Evolutionary conservation across 257 asterid species (phyloP).

Genomic region (Vinca minor): DNA sequence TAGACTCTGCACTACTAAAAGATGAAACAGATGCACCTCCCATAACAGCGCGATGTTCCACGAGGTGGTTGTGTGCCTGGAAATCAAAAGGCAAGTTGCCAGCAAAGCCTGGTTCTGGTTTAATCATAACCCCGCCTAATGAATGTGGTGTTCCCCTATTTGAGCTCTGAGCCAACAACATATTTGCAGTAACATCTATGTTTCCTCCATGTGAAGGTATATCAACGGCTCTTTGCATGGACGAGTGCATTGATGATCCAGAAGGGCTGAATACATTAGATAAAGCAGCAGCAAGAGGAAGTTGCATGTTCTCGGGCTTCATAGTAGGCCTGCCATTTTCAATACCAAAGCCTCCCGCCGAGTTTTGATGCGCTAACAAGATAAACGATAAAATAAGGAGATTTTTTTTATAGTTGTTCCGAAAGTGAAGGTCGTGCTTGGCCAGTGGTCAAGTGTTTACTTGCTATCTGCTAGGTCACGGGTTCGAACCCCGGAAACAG

Average conservation of each 20-base stretch:
- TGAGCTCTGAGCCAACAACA: constrained; percentile 45
- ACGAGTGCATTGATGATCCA: constrained; percentile 41
- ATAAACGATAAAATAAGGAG: constrained; percentile 12
- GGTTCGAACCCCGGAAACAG: no score
- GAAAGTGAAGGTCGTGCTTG: no score
- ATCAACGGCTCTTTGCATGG: constrained; percentile 36
- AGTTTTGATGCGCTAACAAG: constrained; percentile 45
- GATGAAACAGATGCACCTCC: constrained; percentile 60
- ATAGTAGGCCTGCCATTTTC: constrained; percentile 36
- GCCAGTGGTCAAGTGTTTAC: no score
- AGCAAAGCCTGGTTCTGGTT: constrained; percentile 49
- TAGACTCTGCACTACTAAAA: constrained; percentile 55
- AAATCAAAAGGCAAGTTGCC: constrained; percentile 47
- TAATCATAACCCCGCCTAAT: constrained; percentile 44
- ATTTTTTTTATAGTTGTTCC: background rate
- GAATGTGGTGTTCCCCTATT: constrained; percentile 41
- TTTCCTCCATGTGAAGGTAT: constrained; percentile 35
- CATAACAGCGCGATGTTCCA: constrained; percentile 50
- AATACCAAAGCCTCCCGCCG: constrained; percentile 31
- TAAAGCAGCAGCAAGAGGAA: constrained; percentile 19
- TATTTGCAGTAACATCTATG: constrained; percentile 35
- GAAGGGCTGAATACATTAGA: constrained; percentile 32
- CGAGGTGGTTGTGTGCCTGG: constrained; percentile 42
- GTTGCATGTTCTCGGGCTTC: constrained; percentile 43
- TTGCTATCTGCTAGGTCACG: no score